phyloP scores from a whole-genome alignment of 1,284 basidiomycete species.

The Ustilago xerochloae region DNA sequence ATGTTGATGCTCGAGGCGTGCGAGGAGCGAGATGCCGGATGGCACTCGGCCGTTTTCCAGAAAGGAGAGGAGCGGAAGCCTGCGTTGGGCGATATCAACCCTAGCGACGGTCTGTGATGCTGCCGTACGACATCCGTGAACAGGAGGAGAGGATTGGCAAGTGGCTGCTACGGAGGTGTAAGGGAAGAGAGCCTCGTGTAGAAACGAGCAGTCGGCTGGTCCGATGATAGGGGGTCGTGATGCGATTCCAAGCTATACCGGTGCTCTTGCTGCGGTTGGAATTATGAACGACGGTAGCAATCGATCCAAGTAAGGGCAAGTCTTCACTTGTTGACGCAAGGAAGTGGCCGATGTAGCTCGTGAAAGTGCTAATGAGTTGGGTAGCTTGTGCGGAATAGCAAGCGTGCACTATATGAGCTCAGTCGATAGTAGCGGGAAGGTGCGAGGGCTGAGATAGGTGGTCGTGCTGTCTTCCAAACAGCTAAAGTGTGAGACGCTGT shows the following conservation, averaged over 20 bases:
- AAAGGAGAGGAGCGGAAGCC: slow-evolving; percentile 7
- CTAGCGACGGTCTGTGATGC: neutral
- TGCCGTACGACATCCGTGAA: slow-evolving; percentile 26
- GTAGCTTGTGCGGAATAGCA: neutral
- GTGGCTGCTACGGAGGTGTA: neutral
- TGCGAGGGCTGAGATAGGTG: neutral
- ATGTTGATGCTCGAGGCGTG: too few relatives aligned
- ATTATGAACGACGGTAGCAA: too few relatives aligned
- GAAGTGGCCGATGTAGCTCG: too few relatives aligned
- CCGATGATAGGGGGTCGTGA: neutral
- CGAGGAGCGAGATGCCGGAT: too few relatives aligned
- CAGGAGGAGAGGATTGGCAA: neutral
- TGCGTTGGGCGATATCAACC: slow-evolving; percentile 23
- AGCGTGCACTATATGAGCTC: neutral
- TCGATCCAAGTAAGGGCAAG: too few relatives aligned
- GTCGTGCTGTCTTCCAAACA: neutral
- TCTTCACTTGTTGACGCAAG: too few relatives aligned
- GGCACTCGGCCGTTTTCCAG: slow-evolving; percentile 7
- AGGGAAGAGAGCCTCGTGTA: neutral
- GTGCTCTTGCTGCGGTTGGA: too few relatives aligned
- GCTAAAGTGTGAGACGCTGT: neutral
- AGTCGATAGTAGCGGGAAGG: neutral
- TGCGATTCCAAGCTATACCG: too few relatives aligned
- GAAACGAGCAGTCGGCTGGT: neutral
- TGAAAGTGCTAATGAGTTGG: neutral